Base-by-base conservation (phyloP, 257 asterid species). In the Catharanthus roseus region DNA sequence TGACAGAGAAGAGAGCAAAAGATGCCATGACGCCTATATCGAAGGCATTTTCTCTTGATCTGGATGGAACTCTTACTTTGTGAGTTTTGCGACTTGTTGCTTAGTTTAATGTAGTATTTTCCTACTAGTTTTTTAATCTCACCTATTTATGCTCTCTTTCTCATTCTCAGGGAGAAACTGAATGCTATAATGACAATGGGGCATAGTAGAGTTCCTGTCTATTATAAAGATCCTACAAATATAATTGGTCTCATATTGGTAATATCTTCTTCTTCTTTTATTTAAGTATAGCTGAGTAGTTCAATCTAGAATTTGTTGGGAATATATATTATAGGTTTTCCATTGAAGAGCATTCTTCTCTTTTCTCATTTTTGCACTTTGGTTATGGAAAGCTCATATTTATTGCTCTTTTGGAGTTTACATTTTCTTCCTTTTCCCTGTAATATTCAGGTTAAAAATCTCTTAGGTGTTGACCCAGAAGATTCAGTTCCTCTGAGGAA, bases 1-100 rank as follows among this genome's bases (percentile, higher is more conserved):
- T 95, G 85, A 95, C 97, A 0, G 95, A 85, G 74, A 95, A 95
- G 83, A 89, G 95, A 38, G 97, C 99, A 67, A 86, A 90, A 82
- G 97, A 95, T 80, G 97, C 99, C 53, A 95, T 91, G 99, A 91
- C 99, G 61, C 96, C 96, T 11, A 89, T 95, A 81, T 72, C 90
- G 18, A 95, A 95, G 87, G 99, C 99, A 80, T 95, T 95, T 79
- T 95, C 97, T 75, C 87, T 95, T 82, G 96, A 91, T 82, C 82
- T 95, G 64, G 96, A 95, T 65, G 95, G 87, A 77, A 84, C 82
- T 50, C 97, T 95, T 79, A 86, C 83, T 85, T 88, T 95, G 99
- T 95, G 90, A 80, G 99, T 86, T 80, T 44, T 66, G 72, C 72
- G 62, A 38, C 56, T 76, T 63, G 67, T 47, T 62, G 63, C 74